phyloP scores from a whole-genome alignment of 2,329 filamentous ascomycete species.

The Diaporthe sp. region DNA sequence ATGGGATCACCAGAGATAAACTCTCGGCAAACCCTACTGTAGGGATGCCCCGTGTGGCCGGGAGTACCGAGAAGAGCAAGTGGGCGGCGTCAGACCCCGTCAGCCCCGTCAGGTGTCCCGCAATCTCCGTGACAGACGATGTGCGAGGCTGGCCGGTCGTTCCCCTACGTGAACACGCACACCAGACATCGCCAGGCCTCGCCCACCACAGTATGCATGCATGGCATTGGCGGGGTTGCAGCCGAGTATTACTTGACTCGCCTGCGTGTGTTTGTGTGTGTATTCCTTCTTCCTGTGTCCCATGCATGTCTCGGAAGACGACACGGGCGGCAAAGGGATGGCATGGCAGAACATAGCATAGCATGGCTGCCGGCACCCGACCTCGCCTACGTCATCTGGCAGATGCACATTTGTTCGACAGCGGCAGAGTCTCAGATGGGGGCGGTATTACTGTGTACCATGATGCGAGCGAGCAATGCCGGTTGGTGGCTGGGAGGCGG shows the following conservation, averaged over 20 bases:
- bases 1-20: constrained; percentile 25
- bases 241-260: constrained; percentile 17
- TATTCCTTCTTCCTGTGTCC: not conserved
- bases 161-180: not conserved
- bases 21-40: constrained; percentile 24
- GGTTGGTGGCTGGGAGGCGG: constrained; percentile 6
- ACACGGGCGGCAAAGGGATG: not conserved
- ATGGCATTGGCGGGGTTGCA: constrained; percentile 1
- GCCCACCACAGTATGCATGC: not conserved
- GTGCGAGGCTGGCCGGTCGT: constrained; percentile 11
- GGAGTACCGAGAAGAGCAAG: constrained; percentile 17
- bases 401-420: not conserved
- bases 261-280: not conserved
- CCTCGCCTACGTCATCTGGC: constrained; percentile 7
- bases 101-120: constrained; percentile 19
- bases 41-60: constrained; percentile 20
- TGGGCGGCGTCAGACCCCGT: constrained; percentile 22
- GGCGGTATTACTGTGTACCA: not conserved
- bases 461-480: not conserved
- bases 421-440: constrained; percentile 5
- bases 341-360: too few relatives aligned
- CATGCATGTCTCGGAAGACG: not conserved
- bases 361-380: not conserved
- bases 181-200: not conserved
- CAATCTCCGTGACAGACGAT: constrained; percentile 19